These are phyloP conservation scores for Aspergillus mulundensis DNA, from an alignment of 495 filamentous ascomycete genomes.

Conservation along the genomic window DNA sequence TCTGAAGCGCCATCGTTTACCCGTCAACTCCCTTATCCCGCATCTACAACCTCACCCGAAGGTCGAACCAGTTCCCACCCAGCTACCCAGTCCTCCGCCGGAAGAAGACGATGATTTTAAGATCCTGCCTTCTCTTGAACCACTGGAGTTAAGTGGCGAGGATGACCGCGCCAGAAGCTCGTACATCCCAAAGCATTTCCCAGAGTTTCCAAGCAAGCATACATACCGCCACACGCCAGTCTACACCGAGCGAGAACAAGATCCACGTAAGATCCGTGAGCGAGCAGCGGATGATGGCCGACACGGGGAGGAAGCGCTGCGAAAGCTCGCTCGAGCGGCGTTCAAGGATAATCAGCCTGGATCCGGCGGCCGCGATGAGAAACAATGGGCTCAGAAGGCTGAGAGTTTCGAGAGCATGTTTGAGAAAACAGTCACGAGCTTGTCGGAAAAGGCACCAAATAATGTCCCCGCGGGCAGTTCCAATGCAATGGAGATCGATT, in stretches of 20 bases:
- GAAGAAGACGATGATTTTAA: slow-evolving; percentile 40
- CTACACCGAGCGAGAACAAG: slow-evolving; percentile 60
- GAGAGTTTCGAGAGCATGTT: slow-evolving; percentile 50
- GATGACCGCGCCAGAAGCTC: slow-evolving; percentile 42
- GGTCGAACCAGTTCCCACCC: slow-evolving; percentile 25
- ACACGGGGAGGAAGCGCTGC: slow-evolving; percentile 67
- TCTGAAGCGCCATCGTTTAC: slow-evolving; percentile 36
- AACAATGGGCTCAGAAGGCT: slow-evolving; percentile 39
- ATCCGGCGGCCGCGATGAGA: slow-evolving; percentile 37
- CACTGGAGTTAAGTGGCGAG: slow-evolving; percentile 46
- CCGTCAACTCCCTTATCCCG: slow-evolving; percentile 38
- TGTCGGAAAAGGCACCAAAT: slow-evolving; percentile 35
- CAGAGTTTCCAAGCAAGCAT: slow-evolving; percentile 66
- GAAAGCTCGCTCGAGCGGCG: slow-evolving; percentile 57
- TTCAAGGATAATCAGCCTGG: slow-evolving; percentile 40
- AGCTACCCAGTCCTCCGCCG: slow-evolving; percentile 46
- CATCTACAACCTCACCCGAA: slow-evolving; percentile 35
- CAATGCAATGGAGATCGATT: slow-evolving; percentile 35
- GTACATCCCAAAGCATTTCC: slow-evolving; percentile 66
- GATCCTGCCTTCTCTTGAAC: slow-evolving; percentile 45
- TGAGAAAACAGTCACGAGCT: slow-evolving; percentile 40
- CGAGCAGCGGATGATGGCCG: slow-evolving; percentile 68
- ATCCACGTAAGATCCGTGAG: slow-evolving; percentile 69
- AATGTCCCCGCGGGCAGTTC: slow-evolving; percentile 2
- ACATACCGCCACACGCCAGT: slow-evolving; percentile 67